phyloP scores from a whole-genome alignment of 1,284 basidiomycete genomes.

The Naganishia sp. region DNA sequence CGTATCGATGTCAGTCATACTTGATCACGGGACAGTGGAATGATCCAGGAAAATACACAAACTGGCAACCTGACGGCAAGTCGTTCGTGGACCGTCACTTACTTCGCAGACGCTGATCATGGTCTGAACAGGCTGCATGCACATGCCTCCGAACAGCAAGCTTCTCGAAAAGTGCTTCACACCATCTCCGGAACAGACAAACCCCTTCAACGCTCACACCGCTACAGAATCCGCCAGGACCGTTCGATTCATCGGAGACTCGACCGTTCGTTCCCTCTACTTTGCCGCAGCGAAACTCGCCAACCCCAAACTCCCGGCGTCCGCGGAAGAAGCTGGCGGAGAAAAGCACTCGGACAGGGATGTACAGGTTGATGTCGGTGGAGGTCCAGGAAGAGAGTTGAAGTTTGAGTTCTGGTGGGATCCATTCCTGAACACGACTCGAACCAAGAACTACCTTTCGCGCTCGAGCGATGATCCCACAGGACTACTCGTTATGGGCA shows the following conservation, averaged over 20 bases:
- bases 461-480: slow-evolving; percentile 49
- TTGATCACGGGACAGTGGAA: slow-evolving; percentile 76
- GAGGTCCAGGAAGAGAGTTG: slow-evolving; percentile 40
- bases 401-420: slow-evolving; percentile 71
- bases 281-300: slow-evolving; percentile 68
- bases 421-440: slow-evolving; percentile 69
- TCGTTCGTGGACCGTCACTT: slow-evolving; percentile 20
- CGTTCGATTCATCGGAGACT: slow-evolving; percentile 81
- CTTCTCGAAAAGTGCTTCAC: slow-evolving; percentile 62
- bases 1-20: slow-evolving; percentile 69
- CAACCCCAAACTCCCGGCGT: slow-evolving; percentile 61
- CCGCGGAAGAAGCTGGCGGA: slow-evolving; percentile 54
- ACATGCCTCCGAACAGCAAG: slow-evolving; percentile 62
- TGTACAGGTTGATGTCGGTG: slow-evolving; percentile 36
- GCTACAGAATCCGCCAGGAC: slow-evolving; percentile 38
- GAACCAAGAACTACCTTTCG: slow-evolving; percentile 55
- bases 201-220: slow-evolving; percentile 14
- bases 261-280: slow-evolving; percentile 74
- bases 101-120: not conserved
- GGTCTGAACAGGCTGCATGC: slow-evolving; percentile 66
- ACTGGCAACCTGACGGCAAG: slow-evolving; percentile 84
- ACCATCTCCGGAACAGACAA: slow-evolving; percentile 50
- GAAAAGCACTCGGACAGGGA: slow-evolving; percentile 69
- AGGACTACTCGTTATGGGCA: slow-evolving; percentile 74
- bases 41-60: slow-evolving; percentile 61